A percentile compares a stretch with the other conserved stretches of the same genome.
Conservation (phyloP, 2,329 filamentous ascomycete genomes). For the Byssochlamys sp. region DNA sequence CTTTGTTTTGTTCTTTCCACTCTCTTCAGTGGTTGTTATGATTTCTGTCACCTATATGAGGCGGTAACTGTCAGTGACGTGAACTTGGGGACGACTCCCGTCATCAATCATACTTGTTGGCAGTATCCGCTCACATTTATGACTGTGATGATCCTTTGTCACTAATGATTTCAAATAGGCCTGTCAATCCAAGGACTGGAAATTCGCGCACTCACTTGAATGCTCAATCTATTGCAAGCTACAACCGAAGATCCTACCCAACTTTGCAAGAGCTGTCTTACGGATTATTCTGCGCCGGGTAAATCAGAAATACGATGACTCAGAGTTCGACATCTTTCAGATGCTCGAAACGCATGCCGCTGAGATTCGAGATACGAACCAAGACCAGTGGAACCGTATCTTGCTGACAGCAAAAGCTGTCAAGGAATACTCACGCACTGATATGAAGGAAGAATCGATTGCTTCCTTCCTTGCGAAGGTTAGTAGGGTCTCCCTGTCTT, state of each 20-base stretch:
- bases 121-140: background rate
- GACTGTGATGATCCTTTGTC: background rate
- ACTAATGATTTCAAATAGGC: constrained; percentile 26
- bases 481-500: constrained; percentile 5
- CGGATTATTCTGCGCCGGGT: constrained; percentile 40
- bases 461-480: constrained; percentile 40
- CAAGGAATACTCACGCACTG: constrained; percentile 42
- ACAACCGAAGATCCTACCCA: constrained; percentile 42
- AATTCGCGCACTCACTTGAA: constrained; percentile 49
- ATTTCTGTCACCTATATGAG: no score
- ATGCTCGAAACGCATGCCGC: constrained; percentile 41
- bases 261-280: constrained; percentile 46
- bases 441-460: constrained; percentile 34
- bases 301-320: constrained; percentile 25
- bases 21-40: no score
- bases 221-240: constrained; percentile 45
- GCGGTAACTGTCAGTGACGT: no score
- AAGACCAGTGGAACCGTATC: constrained; percentile 40
- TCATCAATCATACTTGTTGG: background rate
- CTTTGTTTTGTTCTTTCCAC: no score
- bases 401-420: constrained; percentile 46
- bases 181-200: constrained; percentile 54
- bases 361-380: constrained; percentile 35
- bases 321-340: constrained; percentile 36
- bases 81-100: background rate